Evolutionary conservation across 2,329 filamentous ascomycete genomes (phyloP), one percentile per base, ranked within the genome.

Genomic region (Penicillium occitanis): DNA sequence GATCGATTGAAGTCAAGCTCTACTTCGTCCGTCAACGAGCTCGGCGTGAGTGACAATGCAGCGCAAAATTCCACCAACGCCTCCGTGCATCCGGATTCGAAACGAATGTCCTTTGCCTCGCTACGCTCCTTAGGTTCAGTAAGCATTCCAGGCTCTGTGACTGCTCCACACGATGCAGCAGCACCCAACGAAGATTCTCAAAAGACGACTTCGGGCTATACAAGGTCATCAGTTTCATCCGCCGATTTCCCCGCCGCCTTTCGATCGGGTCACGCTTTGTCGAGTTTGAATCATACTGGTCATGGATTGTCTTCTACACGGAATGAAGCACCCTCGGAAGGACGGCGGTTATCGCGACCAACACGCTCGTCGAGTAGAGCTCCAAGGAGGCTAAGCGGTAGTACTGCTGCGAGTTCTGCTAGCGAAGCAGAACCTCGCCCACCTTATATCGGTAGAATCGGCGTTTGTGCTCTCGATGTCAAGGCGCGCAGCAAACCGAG

Each of bases 401-500:
- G 91, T 77, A 93, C 91, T 46, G 89, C 84, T n/a, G 87, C 89
- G 46, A 95, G 91, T 79, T 95, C 90, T 75, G 87, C 91, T 68
- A 95, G 91, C 73, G 78, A 80, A 67, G 42, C 70, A 44, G 91
- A 94, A 64, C 82, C 70, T 30, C 70, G 71, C 67, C 67, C 69
- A 22, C 69, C 76, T 4, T 80, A 78, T 19, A 80, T 88, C 68
- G 88, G 88, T 68, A 86, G 84, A 66, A 97, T 99, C 74, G 95
- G 95, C 62, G 92, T 99, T 10, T 99, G 95, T 77, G 96, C 95
- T 25, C 83, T 99, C 66, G 95, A 99, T 80, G 87, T 94, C 71
- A 99, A 99, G 81, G 95, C 95, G 42, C 87, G 95, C 73, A 97
- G 93, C 83, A 98, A 98, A 79, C 95, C 95, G 1, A 97, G 94